These are phyloP conservation scores for Vaucheria bursata DNA, from an alignment of 352 stramenopile genomes.

Conservation along the genomic window DNA sequence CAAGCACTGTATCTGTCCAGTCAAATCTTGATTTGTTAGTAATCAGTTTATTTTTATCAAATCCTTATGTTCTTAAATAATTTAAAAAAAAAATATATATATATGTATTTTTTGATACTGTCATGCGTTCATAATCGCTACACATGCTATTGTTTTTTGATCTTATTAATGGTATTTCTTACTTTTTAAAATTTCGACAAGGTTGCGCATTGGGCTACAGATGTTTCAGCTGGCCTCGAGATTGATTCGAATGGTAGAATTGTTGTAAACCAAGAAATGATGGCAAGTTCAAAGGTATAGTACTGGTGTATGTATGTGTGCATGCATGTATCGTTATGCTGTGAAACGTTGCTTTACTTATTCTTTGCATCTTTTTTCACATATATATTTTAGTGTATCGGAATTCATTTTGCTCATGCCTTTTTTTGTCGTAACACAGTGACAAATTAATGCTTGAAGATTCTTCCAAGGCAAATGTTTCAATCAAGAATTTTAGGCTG, in stretches of 20 bases:
- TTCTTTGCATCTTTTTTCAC: neutral
- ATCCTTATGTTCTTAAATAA: too few species aligned
- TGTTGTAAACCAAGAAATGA: constrained; percentile 7
- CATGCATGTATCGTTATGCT: neutral
- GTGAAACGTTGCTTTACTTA: neutral
- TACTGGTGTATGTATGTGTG: neutral
- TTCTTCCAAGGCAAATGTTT: neutral
- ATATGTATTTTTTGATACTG: too few species aligned
- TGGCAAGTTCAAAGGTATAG: neutral
- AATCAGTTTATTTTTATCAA: too few species aligned
- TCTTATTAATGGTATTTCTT: too few species aligned
- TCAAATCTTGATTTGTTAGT: too few species aligned
- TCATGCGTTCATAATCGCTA: too few species aligned
- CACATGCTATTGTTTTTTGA: too few species aligned
- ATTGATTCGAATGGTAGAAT: neutral
- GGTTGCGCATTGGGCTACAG: neutral
- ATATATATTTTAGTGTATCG: neutral
- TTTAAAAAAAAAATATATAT: too few species aligned
- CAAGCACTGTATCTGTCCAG: too few species aligned
- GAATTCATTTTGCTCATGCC: neutral
- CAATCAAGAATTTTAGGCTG: too few species aligned
- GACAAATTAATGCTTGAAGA: neutral
- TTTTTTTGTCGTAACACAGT: neutral
- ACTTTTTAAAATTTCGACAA: neutral
- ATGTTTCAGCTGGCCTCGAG: neutral